Evolutionary conservation across 2,329 filamentous ascomycete genomes (phyloP), one percentile per base, ranked within the genome.

Genomic region (Pestalotiopsis sp.): DNA sequence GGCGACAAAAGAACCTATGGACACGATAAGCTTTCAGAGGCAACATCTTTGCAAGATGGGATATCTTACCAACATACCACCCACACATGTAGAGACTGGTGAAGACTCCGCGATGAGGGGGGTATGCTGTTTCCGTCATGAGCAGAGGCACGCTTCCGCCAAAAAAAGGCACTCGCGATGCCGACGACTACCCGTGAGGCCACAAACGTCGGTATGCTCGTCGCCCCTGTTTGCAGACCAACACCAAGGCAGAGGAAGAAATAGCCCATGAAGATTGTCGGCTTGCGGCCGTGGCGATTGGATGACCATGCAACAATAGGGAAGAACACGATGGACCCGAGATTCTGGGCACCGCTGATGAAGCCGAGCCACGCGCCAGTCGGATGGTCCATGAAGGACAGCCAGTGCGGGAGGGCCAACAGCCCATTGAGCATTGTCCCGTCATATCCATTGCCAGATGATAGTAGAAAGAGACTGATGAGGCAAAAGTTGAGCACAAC

Each of bases 321-420:
- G 0, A 82, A 68, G 0, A 76, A 76, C 11, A 82, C 71, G 12
- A 84, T 76, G 45, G 80, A 80, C 36, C 82, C 82, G 14, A 80
- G 74, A 0, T 77, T 77, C 39, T 82, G 77, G 3, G 79, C 74
- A 5, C 80, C 77, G 49, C 79, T 80, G 59, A 83, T 76, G 6
- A 79, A 72, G 39, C 81, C 82, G 0, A 82, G 77, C 23, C 77
- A 72, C 17, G 78, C 74, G 5, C 79, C 80, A 17, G 70, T 57
- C 1, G 81, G 82, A 41, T 80, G 72, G 27, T 76, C 75, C 63
- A 85, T 83, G 69, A 83, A 83, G 1, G 71, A 67, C 66, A 79
- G 77, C 83, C 83, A 85, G 69, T 80, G 74, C 0, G 75, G 68
- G 0, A 83, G 76, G 9, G 82, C 77, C 66, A 84, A 82, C 0